A percentile compares a stretch with the other conserved stretches of the same genome.
phyloP scores from a whole-genome alignment of 371 early-diverging fungal species.

The Saksenaea oblongispora region DNA sequence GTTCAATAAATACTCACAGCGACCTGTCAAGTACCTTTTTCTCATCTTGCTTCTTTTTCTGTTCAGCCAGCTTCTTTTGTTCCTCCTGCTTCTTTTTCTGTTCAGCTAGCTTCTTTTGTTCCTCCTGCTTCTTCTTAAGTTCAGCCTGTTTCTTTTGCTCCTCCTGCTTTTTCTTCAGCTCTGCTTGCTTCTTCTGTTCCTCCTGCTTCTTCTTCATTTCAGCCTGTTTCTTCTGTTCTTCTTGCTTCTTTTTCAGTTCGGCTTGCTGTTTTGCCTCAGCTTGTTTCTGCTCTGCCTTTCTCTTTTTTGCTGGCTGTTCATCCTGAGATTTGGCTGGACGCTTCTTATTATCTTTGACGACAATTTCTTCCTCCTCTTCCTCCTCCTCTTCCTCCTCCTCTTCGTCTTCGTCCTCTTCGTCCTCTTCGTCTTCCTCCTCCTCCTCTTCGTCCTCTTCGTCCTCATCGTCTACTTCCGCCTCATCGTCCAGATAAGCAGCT shows the following conservation, averaged over 20 bases:
- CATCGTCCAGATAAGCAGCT: slow-evolving; percentile 8
- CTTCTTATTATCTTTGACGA: slow-evolving; percentile 13
- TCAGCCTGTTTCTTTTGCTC: slow-evolving; percentile 1
- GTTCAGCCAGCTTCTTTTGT: slow-evolving; percentile 7
- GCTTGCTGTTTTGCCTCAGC: not conserved
- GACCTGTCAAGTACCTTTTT: not conserved
- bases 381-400: slow-evolving; percentile 1
- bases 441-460: slow-evolving; percentile 13
- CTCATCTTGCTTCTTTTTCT: slow-evolving; percentile 6
- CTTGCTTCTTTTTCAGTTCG: not conserved
- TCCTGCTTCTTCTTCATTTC: not conserved
- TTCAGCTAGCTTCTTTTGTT: slow-evolving; percentile 9
- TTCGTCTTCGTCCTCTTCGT: not conserved
- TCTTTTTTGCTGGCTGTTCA: not conserved
- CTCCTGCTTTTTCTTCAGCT: slow-evolving; percentile 12
- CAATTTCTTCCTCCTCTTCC: slow-evolving; percentile 11
- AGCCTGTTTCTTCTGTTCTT: not conserved
- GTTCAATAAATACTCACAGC: not conserved
- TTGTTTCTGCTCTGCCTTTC: slow-evolving; percentile 1
- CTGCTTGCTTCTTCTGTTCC: not conserved
- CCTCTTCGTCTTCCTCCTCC: slow-evolving; percentile 4
- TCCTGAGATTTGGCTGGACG: not conserved
- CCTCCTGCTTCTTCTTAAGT: slow-evolving; percentile 8
- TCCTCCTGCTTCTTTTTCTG: slow-evolving; percentile 12
- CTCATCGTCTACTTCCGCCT: slow-evolving; percentile 8